Evolutionary conservation across 2,329 filamentous ascomycete genomes (phyloP), one percentile per base, ranked within the genome.

Genomic region (Exserohilum rostratum): DNA sequence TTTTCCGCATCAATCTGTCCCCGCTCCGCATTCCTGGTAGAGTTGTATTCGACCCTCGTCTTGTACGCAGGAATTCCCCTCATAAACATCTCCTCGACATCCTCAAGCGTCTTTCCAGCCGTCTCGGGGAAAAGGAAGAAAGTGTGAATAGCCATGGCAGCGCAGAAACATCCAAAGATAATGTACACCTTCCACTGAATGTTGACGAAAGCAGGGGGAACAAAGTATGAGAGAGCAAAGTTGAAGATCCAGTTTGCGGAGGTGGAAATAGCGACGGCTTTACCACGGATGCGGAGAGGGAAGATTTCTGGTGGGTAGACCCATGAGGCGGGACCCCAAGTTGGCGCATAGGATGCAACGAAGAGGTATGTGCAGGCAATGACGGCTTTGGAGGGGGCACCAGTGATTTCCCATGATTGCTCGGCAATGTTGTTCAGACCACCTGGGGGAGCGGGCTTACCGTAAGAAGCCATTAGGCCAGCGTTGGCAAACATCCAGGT

Each of bases 151-250:
- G 86, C 86, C 65, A 89, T 89, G 5, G 81, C 80, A 1, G 81
- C 81, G 69, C 89, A 90, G 79, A 91, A 91, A 13, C 86, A 82
- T 11, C 83, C 90, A 68, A 93, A 93, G 60, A 93, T 80, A 73
- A 92, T 84, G 74, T 92, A 93, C 59, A 86, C 86, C 65, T 83
- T 70, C 78, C 82, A 85, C 50, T 75, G 66, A 60, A 85, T 85
- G 68, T 81, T 85, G 61, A 81, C 80, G 61, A 86, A 86, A 0
- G 83, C 80, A 0, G 83, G 83, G 0, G 84, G 82, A 0, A 85
- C 81, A 59, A 86, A 86, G 66, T 83, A 73, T 0, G 65, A 67
- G 7, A 87, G 77, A 0, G 83, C 80, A 70, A 83, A 85, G 71
- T 84, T 84, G 71, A 82, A 83, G 52, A 72, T 72, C 86, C 86